Evolutionary conservation across 139 green algal species (phyloP).

Genomic region (Chlorella sp.): DNA sequence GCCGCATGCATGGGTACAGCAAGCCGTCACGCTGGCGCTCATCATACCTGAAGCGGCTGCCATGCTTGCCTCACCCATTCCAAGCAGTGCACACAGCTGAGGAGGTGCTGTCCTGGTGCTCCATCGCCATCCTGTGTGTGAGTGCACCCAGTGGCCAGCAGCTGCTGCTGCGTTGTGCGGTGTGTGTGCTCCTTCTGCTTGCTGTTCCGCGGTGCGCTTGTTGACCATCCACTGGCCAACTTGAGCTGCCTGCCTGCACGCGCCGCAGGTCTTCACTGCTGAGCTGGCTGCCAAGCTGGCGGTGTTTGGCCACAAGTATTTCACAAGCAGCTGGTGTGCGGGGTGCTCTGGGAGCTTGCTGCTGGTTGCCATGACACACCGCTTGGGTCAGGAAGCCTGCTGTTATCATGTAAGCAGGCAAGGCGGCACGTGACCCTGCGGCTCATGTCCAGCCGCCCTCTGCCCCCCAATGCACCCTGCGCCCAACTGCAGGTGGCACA

Average conservation of each 20-base stretch:
- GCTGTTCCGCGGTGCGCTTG: no score
- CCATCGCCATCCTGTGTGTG: conserved; percentile 27
- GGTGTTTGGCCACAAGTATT: conserved; percentile 41
- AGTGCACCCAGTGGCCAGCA: neutral
- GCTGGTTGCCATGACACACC: neutral
- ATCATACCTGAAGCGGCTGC: no score
- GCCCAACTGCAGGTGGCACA: conserved; percentile 26
- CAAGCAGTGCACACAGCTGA: conserved; percentile 36
- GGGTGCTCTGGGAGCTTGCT: no score
- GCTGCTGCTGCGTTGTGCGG: neutral
- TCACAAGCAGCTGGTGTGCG: conserved; percentile 21
- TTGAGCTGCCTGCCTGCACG: neutral
- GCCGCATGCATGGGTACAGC: no score
- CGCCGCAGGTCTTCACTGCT: conserved; percentile 3
- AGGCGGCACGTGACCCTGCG: no score
- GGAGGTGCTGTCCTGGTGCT: conserved; percentile 25
- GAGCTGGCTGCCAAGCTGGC: conserved; percentile 36
- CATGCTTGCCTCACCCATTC: no score
- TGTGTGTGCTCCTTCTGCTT: neutral
- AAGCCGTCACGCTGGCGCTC: no score
- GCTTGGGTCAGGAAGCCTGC: neutral
- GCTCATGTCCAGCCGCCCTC: neutral
- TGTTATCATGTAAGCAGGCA: no score
- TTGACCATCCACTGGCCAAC: no score
- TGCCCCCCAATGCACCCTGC: neutral